phyloP scores from a whole-genome alignment of 2,329 filamentous ascomycete genomes.

The Knufia fluminis region DNA sequence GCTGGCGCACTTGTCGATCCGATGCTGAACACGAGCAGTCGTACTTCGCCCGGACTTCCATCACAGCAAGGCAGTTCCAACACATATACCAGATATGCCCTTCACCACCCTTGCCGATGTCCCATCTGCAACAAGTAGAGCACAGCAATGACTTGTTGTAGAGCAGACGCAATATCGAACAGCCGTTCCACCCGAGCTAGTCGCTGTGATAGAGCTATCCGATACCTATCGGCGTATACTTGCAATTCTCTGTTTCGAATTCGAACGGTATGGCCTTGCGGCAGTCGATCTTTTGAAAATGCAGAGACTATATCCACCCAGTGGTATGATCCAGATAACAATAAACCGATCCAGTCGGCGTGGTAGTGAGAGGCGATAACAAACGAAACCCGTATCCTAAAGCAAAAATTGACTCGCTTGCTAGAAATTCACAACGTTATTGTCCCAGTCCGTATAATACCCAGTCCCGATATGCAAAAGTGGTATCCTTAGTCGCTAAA shows the following conservation, averaged over 20 bases:
- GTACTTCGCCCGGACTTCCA: not conserved
- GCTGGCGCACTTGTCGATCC: constrained; percentile 20
- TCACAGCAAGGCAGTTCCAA: constrained; percentile 18
- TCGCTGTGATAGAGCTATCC: not conserved
- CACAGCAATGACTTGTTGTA: constrained; percentile 25
- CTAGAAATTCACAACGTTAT: constrained; percentile 36
- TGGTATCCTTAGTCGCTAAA: constrained; percentile 35
- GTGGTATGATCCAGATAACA: constrained; percentile 23
- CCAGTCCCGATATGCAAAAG: constrained; percentile 29
- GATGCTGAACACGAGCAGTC: not conserved
- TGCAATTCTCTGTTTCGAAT: constrained; percentile 28
- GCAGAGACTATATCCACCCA: constrained; percentile 30
- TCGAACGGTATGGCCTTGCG: constrained; percentile 37
- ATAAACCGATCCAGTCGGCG: constrained; percentile 7
- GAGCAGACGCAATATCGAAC: constrained; percentile 12
- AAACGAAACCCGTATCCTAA: constrained; percentile 12
- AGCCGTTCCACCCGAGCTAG: constrained; percentile 2
- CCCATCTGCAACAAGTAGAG: constrained; percentile 26
- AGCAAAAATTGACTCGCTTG: constrained; percentile 40
- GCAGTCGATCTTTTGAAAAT: constrained; percentile 41
- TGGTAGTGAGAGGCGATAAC: constrained; percentile 5
- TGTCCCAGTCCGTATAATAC: constrained; percentile 30
- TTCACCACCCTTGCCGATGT: constrained; percentile 23
- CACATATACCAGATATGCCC: constrained; percentile 31
- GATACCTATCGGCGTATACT: not conserved